Percentiles rank a stretch among this genome's conserved stretches.
Evolutionary conservation across 1,284 basidiomycete genomes (phyloP).

Genomic region (Leucoagaricus sp.): DNA sequence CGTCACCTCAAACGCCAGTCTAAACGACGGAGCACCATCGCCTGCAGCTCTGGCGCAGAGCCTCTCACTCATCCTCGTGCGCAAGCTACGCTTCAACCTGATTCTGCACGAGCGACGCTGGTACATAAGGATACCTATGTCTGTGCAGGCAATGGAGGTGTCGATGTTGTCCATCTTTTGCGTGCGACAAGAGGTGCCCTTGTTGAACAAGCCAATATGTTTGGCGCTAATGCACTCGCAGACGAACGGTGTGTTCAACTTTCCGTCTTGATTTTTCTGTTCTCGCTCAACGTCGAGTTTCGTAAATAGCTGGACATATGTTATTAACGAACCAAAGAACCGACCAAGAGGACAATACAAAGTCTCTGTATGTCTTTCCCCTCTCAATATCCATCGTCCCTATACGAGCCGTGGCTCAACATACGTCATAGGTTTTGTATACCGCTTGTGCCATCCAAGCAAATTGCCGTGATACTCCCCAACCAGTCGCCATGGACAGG

Average conservation of each 20-base stretch:
- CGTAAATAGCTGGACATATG: conserved; percentile 63
- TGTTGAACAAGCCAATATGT: conserved; percentile 49
- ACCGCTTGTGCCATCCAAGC: conserved; percentile 53
- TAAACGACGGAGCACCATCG: conserved; percentile 37
- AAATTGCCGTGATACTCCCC: conserved; percentile 43
- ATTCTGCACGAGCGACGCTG: conserved; percentile 40
- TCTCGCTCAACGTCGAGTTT: neutral
- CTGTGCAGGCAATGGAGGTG: conserved; percentile 55
- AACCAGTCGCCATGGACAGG: conserved; percentile 54
- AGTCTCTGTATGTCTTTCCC: conserved; percentile 49
- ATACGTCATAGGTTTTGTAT: conserved; percentile 53
- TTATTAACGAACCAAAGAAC: conserved; percentile 55
- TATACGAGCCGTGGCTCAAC: neutral
- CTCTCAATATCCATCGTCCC: conserved; percentile 1
- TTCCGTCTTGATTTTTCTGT: conserved; percentile 13
- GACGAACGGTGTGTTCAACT: conserved; percentile 74
- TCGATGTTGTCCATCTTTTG: conserved; percentile 60
- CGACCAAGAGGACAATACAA: conserved; percentile 52
- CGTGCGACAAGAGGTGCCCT: conserved; percentile 53
- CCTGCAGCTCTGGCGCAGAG: conserved; percentile 49
- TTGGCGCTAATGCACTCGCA: conserved; percentile 62
- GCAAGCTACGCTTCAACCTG: conserved; percentile 31
- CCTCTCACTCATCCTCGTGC: conserved; percentile 53
- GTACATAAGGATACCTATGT: conserved; percentile 52
- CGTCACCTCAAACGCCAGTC: conserved; percentile 16